Percentiles rank a stretch among this genome's conserved stretches.
phyloP scores from a whole-genome alignment of 2,329 filamentous ascomycete genomes.

The Arachnopeziza araneosa region DNA sequence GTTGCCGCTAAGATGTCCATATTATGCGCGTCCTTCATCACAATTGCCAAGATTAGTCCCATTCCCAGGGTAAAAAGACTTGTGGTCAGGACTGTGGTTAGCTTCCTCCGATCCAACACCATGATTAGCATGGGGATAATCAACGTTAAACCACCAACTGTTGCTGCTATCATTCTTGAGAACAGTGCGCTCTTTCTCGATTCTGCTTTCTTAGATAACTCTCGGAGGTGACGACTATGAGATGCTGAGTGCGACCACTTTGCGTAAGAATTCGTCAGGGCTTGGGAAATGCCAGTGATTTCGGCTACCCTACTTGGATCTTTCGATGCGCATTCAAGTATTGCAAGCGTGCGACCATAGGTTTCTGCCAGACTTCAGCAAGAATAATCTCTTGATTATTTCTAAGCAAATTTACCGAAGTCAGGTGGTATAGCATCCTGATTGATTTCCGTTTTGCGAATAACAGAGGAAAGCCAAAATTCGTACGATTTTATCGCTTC shows the following conservation, averaged over 20 bases:
- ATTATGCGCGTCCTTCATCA: conserved; percentile 3
- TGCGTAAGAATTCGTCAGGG: neutral
- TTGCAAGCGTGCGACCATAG: neutral
- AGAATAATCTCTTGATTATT: neutral
- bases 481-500: neutral
- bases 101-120: conserved; percentile 1
- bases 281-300: neutral
- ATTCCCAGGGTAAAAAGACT: conserved; percentile 1
- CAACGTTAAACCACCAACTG: conserved; percentile 2
- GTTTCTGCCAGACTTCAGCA: neutral
- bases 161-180: neutral
- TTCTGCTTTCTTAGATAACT: neutral
- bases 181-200: neutral
- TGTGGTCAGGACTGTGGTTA: neutral
- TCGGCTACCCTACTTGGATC: neutral
- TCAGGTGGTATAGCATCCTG: neutral
- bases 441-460: neutral
- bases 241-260: neutral
- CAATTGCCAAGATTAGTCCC: neutral
- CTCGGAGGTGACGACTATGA: neutral
- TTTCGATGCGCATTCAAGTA: neutral
- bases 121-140: conserved; percentile 9
- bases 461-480: neutral
- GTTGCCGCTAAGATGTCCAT: neutral
- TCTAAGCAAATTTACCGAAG: neutral